Evolutionary conservation across 805 yeast genomes (phyloP), one percentile per base, ranked within the genome.

Genomic region (Pichia membranifaciens): DNA sequence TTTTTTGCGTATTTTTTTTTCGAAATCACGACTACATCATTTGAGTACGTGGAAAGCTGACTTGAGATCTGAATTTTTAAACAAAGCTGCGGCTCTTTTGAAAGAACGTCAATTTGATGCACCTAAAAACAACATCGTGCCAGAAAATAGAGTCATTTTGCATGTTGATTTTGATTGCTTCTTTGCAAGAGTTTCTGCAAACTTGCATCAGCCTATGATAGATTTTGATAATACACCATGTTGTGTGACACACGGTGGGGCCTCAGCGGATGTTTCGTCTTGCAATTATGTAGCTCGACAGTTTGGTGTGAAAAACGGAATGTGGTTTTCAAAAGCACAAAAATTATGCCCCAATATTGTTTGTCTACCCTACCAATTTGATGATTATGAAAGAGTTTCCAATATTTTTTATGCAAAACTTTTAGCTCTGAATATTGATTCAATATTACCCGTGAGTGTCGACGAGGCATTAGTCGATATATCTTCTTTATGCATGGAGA

Each of bases 141-240:
- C 9, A 8, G 13, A 42, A 3, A 21, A 48, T 3, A 47, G 38
- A 43, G 60, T 74, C 1, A 76, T 90, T 9, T 60, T 90, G 46
- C 97, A 91, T 62, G 73, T 91, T 31, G 99, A 91, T 62, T 91
- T 89, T 63, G 99, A 91, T 62, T 88, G 96, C 54, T 91, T 93
- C 58, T 91, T 91, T 66, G 97, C 90, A 2, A 75, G 95, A 0
- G 96, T 84, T 0, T 85, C 96, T 0, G 76, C 87, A 3, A 65
- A 81, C 46, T 70, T 66, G 15, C 68, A 71, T 37, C 29, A 46
- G 7, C 82, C 84, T 0, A 71, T 79, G 2, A 59, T 82, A 16
- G 78, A 77, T 49, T 73, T 78, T 51, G 65, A 55, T 32, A 72
- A 38, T 50, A 68, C 55, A 64, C 83, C 73, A 69, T 83, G 59